Evolutionary conservation across 208 protist species (phyloP).

Genomic region (Lotmaria passim): DNA sequence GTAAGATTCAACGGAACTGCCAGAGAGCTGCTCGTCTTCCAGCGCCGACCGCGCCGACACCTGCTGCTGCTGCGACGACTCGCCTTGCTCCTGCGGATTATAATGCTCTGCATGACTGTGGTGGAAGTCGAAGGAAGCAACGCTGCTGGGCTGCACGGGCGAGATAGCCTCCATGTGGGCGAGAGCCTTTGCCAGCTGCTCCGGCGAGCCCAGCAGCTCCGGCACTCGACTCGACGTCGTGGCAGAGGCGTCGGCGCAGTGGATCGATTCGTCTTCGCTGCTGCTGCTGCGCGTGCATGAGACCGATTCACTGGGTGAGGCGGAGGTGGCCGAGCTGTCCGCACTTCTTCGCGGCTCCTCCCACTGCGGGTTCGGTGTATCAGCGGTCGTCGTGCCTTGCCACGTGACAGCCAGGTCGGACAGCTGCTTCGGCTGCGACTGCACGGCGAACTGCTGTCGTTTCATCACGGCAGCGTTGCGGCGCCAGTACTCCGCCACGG

Average conservation of each 20-base stretch:
- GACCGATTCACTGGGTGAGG: background rate
- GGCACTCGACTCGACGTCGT: background rate
- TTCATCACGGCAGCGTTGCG: constrained; percentile 49
- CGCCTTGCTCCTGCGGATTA: too few species aligned
- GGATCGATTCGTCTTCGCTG: background rate
- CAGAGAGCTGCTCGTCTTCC: background rate
- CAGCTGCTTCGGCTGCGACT: constrained; percentile 19
- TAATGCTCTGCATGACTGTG: too few species aligned
- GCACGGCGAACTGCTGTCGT: constrained; percentile 31
- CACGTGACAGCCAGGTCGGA: constrained; percentile 1
- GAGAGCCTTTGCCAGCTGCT: constrained; percentile 28
- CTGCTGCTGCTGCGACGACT: background rate
- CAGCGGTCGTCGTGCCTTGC: background rate
- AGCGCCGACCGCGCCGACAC: too few species aligned
- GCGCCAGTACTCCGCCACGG: constrained; percentile 64
- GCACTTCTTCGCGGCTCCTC: background rate
- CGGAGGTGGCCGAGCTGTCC: background rate
- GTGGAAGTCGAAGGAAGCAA: constrained; percentile 31
- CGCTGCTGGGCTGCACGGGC: constrained; percentile 30
- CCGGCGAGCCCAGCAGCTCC: constrained; percentile 19
- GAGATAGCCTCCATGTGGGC: constrained; percentile 35
- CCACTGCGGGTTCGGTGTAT: background rate
- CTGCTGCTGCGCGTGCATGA: background rate
- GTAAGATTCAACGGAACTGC: constrained; percentile 1
- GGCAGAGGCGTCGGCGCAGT: background rate